Base-by-base conservation (phyloP, 345 rosid genomes). In the Aurinia saxatilis region DNA sequence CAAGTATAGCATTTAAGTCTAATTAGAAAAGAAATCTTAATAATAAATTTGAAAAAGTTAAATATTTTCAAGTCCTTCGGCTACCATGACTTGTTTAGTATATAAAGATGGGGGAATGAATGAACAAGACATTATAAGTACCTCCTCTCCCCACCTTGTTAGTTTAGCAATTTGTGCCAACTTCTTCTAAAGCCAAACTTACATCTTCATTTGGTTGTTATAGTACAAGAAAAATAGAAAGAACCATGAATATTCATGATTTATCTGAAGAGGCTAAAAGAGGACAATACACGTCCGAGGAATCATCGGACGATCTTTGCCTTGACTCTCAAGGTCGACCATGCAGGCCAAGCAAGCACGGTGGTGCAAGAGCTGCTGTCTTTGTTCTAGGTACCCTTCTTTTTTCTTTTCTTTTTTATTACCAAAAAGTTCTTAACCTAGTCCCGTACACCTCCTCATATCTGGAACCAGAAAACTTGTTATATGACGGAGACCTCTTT, bases 241-340 rank as follows among this genome's bases (percentile, higher is more conserved):
- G 50, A 69, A 44, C 31, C 15, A 71, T 71, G 75, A 40, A 56
- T 56, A 42, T 48, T 56, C 51, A 45, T 55, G 54, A 46, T 64
- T 45, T 10, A 57, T 39, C 53, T 12, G 71, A 77, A 68, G 78
- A 78, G 68, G 72, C 63, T 62, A 73, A 57, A 58, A 41, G 42
- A 53, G 72, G 35, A 71, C n/a, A n/a, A n/a, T n/a, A n/a, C n/a
- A n/a, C n/a, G n/a, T n/a, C n/a, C n/a, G 70, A 54, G 8, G 73
- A 54, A 16, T 52, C 60, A 61, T 55, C 38, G 8, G 73, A 77
- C 35, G 81, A 73, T 49, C 44, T 59, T 14, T 77, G 57, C 23
- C 84, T 85, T 62, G 96, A 88, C 69, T 83, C 76, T 75, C 79
- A 78, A 68, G 91, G 81, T 70, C 80, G 80, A 34, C 84, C 90